These are phyloP conservation scores for Backusella liffmaniae DNA, from an alignment of 192 early-diverging fungal species.

Conservation along the genomic window DNA sequence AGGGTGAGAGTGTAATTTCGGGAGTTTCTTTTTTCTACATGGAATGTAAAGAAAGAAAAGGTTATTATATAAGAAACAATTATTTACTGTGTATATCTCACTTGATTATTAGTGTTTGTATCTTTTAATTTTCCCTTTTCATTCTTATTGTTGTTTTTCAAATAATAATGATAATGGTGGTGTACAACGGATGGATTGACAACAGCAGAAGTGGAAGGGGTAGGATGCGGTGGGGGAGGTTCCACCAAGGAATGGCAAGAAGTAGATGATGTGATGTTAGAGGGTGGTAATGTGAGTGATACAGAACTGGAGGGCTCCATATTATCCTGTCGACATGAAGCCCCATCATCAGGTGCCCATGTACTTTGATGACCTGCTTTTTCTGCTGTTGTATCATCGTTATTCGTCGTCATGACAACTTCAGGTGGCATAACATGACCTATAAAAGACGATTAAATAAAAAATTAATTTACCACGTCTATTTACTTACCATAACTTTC, in stretches of 20 bases:
- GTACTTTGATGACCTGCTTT: neutral
- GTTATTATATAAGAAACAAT: neutral
- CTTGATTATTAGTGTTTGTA: neutral
- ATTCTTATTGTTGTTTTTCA: constrained; percentile 13
- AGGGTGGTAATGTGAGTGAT: neutral
- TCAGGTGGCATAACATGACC: neutral
- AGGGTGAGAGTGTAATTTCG: neutral
- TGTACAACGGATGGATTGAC: constrained; percentile 22
- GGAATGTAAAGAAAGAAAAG: neutral
- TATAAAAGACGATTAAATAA: neutral
- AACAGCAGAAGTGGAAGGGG: constrained; percentile 10
- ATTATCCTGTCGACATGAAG: neutral
- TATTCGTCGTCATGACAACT: neutral
- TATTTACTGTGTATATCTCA: neutral
- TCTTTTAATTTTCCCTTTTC: constrained; percentile 13
- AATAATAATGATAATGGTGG: constrained; percentile 37
- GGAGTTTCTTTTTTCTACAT: neutral
- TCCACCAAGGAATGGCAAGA: neutral
- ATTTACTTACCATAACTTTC: constrained; percentile 36
- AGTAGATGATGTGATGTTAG: neutral
- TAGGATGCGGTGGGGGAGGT: constrained; percentile 7
- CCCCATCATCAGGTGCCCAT: neutral
- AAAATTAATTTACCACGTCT: neutral
- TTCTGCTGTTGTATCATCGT: neutral
- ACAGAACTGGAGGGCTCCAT: neutral